A percentile compares a stretch with the other conserved stretches of the same genome.
These are phyloP conservation scores for Dioszegia aurantiaca DNA, from an alignment of 768 basidiomycete genomes.

Conservation along the genomic window DNA sequence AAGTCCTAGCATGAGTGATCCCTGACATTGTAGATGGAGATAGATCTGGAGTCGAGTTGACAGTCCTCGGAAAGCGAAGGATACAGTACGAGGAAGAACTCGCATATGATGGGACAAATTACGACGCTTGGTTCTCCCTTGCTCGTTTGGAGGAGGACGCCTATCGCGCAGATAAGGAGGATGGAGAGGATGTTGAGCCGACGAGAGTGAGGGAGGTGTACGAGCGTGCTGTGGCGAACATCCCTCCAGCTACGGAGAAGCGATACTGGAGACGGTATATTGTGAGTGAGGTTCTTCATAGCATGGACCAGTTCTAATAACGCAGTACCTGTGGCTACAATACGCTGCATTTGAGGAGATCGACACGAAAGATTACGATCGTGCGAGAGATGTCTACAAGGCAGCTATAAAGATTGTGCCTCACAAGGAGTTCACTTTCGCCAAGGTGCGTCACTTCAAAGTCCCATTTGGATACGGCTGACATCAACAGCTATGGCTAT, in stretches of 20 bases:
- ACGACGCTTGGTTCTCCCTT: conserved; percentile 98
- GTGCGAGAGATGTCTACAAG: conserved; percentile 87
- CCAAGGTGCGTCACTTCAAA: conserved; percentile 59
- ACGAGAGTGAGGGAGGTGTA: conserved; percentile 87
- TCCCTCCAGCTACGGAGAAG: conserved; percentile 91
- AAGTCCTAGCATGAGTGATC: too few relatives aligned
- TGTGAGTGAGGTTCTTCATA: conserved; percentile 27
- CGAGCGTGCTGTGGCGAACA: conserved; percentile 89
- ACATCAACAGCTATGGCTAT: conserved; percentile 67
- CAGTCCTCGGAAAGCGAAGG: conserved; percentile 93
- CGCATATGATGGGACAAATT: conserved; percentile 83
- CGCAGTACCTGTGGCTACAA: conserved; percentile 69
- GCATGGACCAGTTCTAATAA: too few relatives aligned
- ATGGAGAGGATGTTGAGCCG: conserved; percentile 55
- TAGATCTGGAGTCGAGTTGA: conserved; percentile 79
- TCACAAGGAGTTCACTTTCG: conserved; percentile 95
- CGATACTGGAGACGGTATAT: conserved; percentile 62
- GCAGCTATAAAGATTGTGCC: conserved; percentile 84
- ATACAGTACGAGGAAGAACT: conserved; percentile 99
- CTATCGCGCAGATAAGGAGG: conserved; percentile 66
- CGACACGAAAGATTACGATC: conserved; percentile 84
- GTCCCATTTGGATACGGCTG: conserved; percentile 5
- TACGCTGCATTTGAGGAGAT: conserved; percentile 97
- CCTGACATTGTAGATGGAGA: conserved; percentile 61
- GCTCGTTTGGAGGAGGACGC: conserved; percentile 88